Base-by-base conservation (phyloP, 140 eudicot species). In the Stevia rebaudiana region DNA sequence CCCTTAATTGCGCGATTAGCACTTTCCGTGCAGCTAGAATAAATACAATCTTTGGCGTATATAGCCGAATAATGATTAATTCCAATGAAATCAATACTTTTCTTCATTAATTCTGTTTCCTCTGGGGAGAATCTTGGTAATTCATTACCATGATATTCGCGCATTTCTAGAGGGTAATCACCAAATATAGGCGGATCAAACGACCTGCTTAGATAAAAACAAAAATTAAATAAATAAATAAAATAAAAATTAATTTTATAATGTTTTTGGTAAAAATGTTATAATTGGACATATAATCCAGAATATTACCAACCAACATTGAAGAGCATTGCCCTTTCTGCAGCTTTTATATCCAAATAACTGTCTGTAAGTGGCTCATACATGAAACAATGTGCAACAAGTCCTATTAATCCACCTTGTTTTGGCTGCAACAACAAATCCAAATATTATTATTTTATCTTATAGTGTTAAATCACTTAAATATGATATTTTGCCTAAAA, bases 121-220 rank as follows among this genome's bases (percentile, higher is more conserved):
- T 84, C 82, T 3, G 50, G 18, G 4, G 82, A 74, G 69, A 88
- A 88, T 11, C 22, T 65, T 5, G 89, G 94, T 58, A 88, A 64
- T 39, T 73, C 60, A n/a, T 51, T 53, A 53, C 89, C 89, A 2
- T 48, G 85, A 39, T 68, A 65, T 10, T 63, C 41, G 17, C 48
- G 76, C 80, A 88, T 71, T 76, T 82, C 85, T 43, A 77, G 55
- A 6, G 96, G 94, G 69, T 84, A 87, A 13, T 82, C 86, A 33
- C 95, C 94, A 51, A 68, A 73, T 18, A 84, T 62, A 3, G 78
- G 18, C 4, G 95, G 85, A 76, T 88, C 96, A 40, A 82, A 75
- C 15, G 63, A 10, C 96, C 96, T 84, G 70, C 22, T 69, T 16
- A 19, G 19, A 37, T 37, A 15, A 52, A n/a, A n/a, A n/a, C n/a